A percentile compares a stretch with the other conserved stretches of the same genome.
These are phyloP conservation scores for Teratosphaeriaceae sp. DNA, from an alignment of 2,329 filamentous ascomycete genomes.

Conservation along the genomic window DNA sequence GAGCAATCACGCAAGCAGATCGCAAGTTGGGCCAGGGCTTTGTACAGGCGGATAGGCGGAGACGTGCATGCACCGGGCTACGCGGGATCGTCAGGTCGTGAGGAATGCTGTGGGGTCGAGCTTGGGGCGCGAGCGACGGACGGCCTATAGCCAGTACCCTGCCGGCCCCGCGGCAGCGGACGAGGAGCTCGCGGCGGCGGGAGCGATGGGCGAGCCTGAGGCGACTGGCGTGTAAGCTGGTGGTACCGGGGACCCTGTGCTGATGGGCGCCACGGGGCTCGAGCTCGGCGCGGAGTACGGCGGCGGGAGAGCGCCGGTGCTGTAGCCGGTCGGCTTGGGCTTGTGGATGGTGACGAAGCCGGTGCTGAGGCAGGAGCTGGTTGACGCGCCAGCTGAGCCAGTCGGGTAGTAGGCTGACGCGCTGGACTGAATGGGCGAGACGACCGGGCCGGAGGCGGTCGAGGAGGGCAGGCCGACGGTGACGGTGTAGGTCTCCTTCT, in stretches of 20 bases:
- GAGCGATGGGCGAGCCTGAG: too few species aligned
- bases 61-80: not conserved
- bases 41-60: not conserved
- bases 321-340: conserved; percentile 12
- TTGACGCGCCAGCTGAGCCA: too few species aligned
- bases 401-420: conserved; percentile 22
- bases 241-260: too few species aligned
- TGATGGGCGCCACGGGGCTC: too few species aligned
- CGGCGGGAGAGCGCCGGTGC: not conserved
- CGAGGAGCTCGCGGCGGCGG: not conserved
- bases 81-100: conserved; percentile 4
- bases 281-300: not conserved
- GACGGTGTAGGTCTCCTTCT: conserved; percentile 27
- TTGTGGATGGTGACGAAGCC: conserved; percentile 26
- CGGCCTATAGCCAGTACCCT: not conserved
- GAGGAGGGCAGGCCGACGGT: conserved; percentile 16
- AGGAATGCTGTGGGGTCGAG: not conserved
- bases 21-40: too few species aligned
- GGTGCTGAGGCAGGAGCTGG: conserved; percentile 16
- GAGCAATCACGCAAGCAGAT: not conserved
- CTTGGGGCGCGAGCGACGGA: not conserved
- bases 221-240: too few species aligned
- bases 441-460: conserved; percentile 11
- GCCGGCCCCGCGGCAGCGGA: not conserved
- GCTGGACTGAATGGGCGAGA: conserved; percentile 19